Base-by-base conservation (phyloP, 2,329 filamentous ascomycete species). In the Colletotrichum sojae region DNA sequence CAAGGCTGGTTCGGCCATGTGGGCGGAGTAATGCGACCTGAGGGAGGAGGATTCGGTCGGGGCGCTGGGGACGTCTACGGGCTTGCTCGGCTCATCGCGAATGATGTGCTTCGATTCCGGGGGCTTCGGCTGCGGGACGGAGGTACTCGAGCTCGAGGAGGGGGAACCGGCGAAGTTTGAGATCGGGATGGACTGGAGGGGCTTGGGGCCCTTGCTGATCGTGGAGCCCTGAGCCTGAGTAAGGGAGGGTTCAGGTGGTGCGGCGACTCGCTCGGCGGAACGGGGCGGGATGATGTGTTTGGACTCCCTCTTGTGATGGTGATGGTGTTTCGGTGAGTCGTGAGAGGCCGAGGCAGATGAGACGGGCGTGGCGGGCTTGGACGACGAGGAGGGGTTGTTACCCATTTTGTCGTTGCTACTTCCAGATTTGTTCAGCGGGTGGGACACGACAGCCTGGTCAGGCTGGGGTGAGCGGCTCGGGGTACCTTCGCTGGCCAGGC, bases 221-320 rank as follows among this genome's bases (percentile, higher is more conserved):
- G 85, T 87, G 66, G 86, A 88, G 73, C 87, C 88, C 66, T 87
- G 84, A 58, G 88, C 89, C 78, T 89, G 88, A 72, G 88, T 85
- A 71, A 89, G 84, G 58, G 89, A 90, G 61, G 86, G 84, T 79
- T 91, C 89, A 68, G 89, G 89, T 56, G 88, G 88, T 63, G 86
- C 89, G 73, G 85, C 85, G 68, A 85, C 86, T 72, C 87, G 84
- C 73, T 88, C 86, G 69, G 84, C 82, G 71, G 84, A 82, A 72
- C 88, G 86, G 72, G 87, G 84, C 69, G 86, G 83, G 75, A 88
- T 85, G 75, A 86, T 86, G 75, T 86, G 85, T 78, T 83, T 83
- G 72, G 81, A 82, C 72, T 85, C 83, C 75, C 79, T 80, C 78
- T 80, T 83, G 52, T 71, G 65, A 43, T 69, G 67, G 52, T 67